Conservation (phyloP, 1,284 basidiomycete species). For the Papiliotrema flavescens region DNA sequence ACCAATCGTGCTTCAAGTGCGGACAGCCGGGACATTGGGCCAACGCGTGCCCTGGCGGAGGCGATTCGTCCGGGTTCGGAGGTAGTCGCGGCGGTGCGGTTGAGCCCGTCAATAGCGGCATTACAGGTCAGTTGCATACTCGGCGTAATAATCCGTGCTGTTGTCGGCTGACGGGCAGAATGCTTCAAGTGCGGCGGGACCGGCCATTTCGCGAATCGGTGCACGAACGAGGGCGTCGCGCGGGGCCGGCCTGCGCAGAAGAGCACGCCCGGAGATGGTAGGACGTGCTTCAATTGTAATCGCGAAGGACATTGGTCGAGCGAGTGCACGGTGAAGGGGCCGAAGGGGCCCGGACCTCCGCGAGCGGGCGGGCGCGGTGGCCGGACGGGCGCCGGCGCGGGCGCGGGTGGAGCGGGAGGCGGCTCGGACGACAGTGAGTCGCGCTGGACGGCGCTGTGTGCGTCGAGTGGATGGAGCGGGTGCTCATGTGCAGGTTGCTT, state of each 20-base stretch:
- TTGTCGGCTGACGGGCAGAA: not conserved
- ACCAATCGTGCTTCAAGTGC: conserved; percentile 35
- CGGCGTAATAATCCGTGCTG: not conserved
- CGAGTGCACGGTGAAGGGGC: not conserved
- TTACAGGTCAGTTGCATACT: too few relatives aligned
- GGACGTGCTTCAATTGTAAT: too few relatives aligned
- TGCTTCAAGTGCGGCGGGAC: not conserved
- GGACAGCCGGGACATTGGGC: conserved; percentile 49
- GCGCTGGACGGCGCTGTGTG: not conserved
- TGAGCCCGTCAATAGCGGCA: not conserved
- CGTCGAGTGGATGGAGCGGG: too few relatives aligned
- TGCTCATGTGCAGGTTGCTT: conserved; percentile 13
- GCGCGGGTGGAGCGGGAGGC: not conserved
- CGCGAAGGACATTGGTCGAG: not conserved
- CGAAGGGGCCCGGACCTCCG: not conserved
- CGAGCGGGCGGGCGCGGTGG: not conserved
- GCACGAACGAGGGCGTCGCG: too few relatives aligned
- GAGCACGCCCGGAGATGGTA: too few relatives aligned
- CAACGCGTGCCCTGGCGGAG: conserved; percentile 31
- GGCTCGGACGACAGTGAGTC: not conserved
- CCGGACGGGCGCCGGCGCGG: not conserved
- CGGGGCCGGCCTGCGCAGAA: too few relatives aligned
- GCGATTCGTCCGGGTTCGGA: conserved; percentile 5
- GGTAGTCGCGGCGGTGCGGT: conserved; percentile 2
- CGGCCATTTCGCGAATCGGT: too few relatives aligned